Base-by-base conservation (phyloP, 768 basidiomycete species). In the Boletus rubroflammeus region DNA sequence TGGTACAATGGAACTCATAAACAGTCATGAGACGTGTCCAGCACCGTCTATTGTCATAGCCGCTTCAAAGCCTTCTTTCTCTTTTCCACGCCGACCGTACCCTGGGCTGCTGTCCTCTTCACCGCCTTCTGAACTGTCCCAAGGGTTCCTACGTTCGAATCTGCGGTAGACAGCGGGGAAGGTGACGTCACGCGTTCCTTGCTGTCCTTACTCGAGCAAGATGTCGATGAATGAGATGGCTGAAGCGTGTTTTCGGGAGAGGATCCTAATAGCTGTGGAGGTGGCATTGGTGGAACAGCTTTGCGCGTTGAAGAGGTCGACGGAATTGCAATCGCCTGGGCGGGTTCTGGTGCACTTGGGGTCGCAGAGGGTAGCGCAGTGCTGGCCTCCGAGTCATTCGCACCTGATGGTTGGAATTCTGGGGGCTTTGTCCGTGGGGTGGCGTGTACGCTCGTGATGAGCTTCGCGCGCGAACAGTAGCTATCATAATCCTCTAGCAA, bases 371-470 rank as follows among this genome's bases (percentile, higher is more conserved):
- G 51, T 9, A 64, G 28, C 19, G 56, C 42, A 11, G 9, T 29
- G 29, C 62, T 52, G 10, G 43, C 39, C 26, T 71, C 70, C 10
- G 52, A 47, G n/a, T 70, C 64, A 17, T 50, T 53, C 7, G 63
- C 56, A 31, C 75, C 67, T 2, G 79, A 76, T 3, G 74, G 74
- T 57, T 85, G 78, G 61, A 92, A 93, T 67, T 93, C 90, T 2
- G 73, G 76, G 26, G 90, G 91, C 56, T 81, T 76, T 49, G 78
- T 81, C 58, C 85, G 82, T 10, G 90, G 89, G 19, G 87, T 91
- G 35, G 94, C 95, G 65, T 98, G 95, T 17, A 98, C 91, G 57
- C 83, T 85, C 25, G 93, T 95, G 63, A 96, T 93, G 21, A 97
- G 80, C 67, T 81, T 84, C 15, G 94, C 94, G 50, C 94, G 86